Conservation (phyloP, 2,329 filamentous ascomycete genomes). For the Arthroderma sp. region DNA sequence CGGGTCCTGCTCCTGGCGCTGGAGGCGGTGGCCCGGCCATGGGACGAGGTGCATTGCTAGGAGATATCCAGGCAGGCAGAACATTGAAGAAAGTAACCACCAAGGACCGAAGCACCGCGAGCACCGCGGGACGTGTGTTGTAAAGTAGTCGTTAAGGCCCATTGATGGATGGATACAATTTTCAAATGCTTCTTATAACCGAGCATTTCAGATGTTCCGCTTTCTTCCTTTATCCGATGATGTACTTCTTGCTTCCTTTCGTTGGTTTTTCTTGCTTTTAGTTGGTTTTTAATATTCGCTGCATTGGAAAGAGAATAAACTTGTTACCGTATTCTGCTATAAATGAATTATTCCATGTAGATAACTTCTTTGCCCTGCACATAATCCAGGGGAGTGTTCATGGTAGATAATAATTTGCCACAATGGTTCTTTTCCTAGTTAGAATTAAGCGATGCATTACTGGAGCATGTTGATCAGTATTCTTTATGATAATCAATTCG, state of each 20-base stretch:
- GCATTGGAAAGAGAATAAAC: conserved; percentile 3
- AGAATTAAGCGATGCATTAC: too few relatives aligned
- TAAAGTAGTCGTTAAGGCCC: conserved; percentile 14
- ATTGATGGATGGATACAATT: not conserved
- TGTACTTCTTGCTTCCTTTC: not conserved
- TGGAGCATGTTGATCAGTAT: too few relatives aligned
- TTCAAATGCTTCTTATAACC: not conserved
- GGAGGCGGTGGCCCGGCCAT: not conserved
- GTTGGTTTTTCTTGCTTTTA: too few relatives aligned
- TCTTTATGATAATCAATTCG: too few relatives aligned
- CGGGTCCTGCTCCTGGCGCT: conserved; percentile 13
- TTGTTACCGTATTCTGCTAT: not conserved
- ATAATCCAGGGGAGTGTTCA: too few relatives aligned
- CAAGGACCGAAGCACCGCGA: conserved; percentile 66
- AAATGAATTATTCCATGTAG: too few relatives aligned
- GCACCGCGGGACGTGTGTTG: conserved; percentile 64
- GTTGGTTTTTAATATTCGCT: not conserved
- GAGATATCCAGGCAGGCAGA: conserved; percentile 70
- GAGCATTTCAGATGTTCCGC: not conserved
- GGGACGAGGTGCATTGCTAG: conserved; percentile 53
- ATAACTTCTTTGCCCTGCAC: too few relatives aligned
- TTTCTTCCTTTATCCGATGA: not conserved
- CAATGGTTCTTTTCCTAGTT: too few relatives aligned
- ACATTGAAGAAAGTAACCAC: conserved; percentile 77
- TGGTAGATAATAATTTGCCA: too few relatives aligned